phyloP scores from a whole-genome alignment of 2,329 filamentous ascomycete species.

The Metarhizium brunneum region DNA sequence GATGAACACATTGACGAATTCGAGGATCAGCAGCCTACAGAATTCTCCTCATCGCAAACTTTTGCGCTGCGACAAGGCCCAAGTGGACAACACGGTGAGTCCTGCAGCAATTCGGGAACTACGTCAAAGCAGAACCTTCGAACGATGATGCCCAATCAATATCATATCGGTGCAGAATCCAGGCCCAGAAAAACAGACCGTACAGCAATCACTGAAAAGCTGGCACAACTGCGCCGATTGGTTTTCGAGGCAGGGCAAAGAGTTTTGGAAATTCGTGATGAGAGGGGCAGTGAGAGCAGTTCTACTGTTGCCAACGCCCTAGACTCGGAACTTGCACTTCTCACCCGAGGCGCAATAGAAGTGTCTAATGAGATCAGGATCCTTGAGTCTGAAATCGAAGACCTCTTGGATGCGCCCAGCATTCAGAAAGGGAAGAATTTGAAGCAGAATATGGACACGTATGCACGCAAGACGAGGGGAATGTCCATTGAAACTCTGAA shows the following conservation, averaged over 20 bases:
- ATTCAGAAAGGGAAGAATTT: slow-evolving; percentile 7
- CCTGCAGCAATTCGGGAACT: neutral
- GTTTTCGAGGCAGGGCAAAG: slow-evolving; percentile 2
- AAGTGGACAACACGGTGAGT: neutral
- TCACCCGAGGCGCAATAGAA: slow-evolving; percentile 6
- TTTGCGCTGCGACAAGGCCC: neutral
- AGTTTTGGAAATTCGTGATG: slow-evolving; percentile 5
- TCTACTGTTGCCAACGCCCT: neutral
- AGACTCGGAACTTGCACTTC: slow-evolving; percentile 23
- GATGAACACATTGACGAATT: slow-evolving; percentile 17
- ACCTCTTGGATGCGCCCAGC: neutral
- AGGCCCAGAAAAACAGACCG: slow-evolving; percentile 1
- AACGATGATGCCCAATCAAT: neutral
- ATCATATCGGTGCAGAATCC: neutral
- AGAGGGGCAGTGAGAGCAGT: neutral
- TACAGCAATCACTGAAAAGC: slow-evolving; percentile 1
- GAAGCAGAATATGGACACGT: slow-evolving; percentile 34
- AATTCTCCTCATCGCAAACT: neutral
- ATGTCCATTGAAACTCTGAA: slow-evolving; percentile 44
- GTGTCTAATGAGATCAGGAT: slow-evolving; percentile 7
- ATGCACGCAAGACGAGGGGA: slow-evolving; percentile 49
- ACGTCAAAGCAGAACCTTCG: neutral
- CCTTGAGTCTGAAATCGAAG: slow-evolving; percentile 8
- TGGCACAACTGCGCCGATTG: slow-evolving; percentile 4
- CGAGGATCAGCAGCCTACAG: slow-evolving; percentile 12